A percentile compares a stretch with the other conserved stretches of the same genome.
phyloP scores from a whole-genome alignment of 2,329 filamentous ascomycete genomes.

The Fusarium albosuccineum region DNA sequence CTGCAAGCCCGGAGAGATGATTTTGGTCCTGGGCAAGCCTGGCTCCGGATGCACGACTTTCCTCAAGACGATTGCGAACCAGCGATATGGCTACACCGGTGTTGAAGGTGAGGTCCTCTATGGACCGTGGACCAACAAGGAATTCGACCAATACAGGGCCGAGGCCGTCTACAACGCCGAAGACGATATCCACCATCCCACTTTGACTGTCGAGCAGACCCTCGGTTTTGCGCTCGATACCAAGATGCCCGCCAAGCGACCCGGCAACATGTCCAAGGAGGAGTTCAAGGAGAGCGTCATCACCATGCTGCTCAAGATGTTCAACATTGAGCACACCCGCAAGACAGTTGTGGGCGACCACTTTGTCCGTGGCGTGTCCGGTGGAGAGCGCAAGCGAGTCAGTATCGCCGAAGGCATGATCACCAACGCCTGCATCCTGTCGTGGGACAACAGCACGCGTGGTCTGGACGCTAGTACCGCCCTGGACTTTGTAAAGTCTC shows the following conservation, averaged over 20 bases:
- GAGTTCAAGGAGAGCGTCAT: slow-evolving; percentile 85
- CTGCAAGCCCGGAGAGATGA: slow-evolving; percentile 87
- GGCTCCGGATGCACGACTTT: slow-evolving; percentile 80
- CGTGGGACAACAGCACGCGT: slow-evolving; percentile 81
- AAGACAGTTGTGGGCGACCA: slow-evolving; percentile 88
- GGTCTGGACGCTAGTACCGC: slow-evolving; percentile 78
- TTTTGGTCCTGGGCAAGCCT: slow-evolving; percentile 83
- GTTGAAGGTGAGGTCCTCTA: slow-evolving; percentile 80
- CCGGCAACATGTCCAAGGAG: slow-evolving; percentile 76
- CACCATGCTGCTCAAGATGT: slow-evolving; percentile 85
- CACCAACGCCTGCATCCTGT: slow-evolving; percentile 77
- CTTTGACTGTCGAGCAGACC: slow-evolving; percentile 88
- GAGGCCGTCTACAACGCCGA: slow-evolving; percentile 85
- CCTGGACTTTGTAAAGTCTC: slow-evolving; percentile 74
- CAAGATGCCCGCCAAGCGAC: slow-evolving; percentile 85
- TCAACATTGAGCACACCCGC: slow-evolving; percentile 91
- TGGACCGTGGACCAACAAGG: slow-evolving; percentile 77
- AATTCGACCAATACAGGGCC: slow-evolving; percentile 81
- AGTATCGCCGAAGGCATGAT: slow-evolving; percentile 87
- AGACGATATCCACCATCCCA: slow-evolving; percentile 87
- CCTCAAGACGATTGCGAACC: slow-evolving; percentile 76
- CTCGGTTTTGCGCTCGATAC: slow-evolving; percentile 86
- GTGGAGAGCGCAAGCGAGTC: slow-evolving; percentile 78
- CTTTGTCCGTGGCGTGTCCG: slow-evolving; percentile 81
- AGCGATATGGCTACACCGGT: slow-evolving; percentile 68